Base-by-base conservation (phyloP, 139 green algal genomes). In the Ostreobium quekettii region DNA sequence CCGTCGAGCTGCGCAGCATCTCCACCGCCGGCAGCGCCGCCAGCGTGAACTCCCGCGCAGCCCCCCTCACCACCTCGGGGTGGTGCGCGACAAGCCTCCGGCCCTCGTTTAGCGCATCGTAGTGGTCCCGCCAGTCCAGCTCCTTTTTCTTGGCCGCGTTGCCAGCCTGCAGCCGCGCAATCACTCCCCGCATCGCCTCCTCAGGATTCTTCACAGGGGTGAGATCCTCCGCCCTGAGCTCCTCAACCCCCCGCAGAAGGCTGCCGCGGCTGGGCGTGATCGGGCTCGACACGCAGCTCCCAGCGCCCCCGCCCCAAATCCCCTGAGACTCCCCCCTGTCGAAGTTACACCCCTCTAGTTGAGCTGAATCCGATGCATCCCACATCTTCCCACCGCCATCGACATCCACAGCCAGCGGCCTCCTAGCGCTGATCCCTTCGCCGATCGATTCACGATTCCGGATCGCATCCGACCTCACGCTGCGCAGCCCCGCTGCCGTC, bases 71-170 rank as follows among this genome's bases (percentile, higher is more conserved):
- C 35, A 83, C 53, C 1, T 75, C 71, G 0, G 64, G 26, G 80
- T 95, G 83, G 77, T 92, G 78, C 64, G 70, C 69, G 1, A 87
- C 72, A 19, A 91, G 57, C 32, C 87, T 74, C 30, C 87, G 75
- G 2, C 69, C 75, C 35, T 82, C 82, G 15, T 78, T 78, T 8
- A 95, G 60, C 26, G 83, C 87, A 36, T 93, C 84, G 60, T 83
- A 78, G 75, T 95, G 89, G 4, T 68, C 81, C 64, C 82, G 76
- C 88, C 88, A 95, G 76, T 95, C 82, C 42, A 95, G 76, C 76
- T 92, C 87, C 78, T 89, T 90, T 42, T 75, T 77, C 49, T 87
- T 81, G 7, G 85, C 81, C 1, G 71, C 63, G 56, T 91, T 89
- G 36, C 80, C 81, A 60, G 76, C 60, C 56, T 76, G 56, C 59